Base-by-base conservation (phyloP, 192 early-diverging fungal species). In the Backusella westeae region DNA sequence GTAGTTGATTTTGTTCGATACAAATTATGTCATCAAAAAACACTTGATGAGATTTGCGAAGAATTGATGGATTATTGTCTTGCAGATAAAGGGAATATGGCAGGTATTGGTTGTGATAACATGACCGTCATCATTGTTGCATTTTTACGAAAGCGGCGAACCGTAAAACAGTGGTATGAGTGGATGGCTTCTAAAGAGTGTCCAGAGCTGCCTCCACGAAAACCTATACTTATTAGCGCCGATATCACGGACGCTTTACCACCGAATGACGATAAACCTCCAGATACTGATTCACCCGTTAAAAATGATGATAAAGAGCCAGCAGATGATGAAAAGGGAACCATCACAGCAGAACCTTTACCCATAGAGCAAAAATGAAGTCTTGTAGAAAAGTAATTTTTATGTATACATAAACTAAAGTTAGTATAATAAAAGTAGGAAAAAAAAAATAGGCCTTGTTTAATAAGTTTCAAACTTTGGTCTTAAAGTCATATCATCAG, bases 91-190 rank as follows among this genome's bases (percentile, higher is more conserved):
- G 89, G 86, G 71, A 96, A 96, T 39, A 85, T 95, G 74, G 93
- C 91, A 59, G 94, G 95, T 21, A 90, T 99, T 71, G 98, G 98
- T 32, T 99, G 97, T 85, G 98, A 99, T 85, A 99, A 99, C 85
- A 99, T 99, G 98, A 98, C 98, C 0, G 94, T 99, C 23, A 83
- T 98, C 21, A 94, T 99, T 66, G 91, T 96, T 9, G 98, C 87
- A 2, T 86, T 97, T 53, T 87, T 98, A 76, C 88, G 93, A 65
- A 93, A 49, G 46, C 15, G 93, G 38, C 89, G 86, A 77, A 88
- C 87, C 52, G 84, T 85, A 74, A 88, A 92, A 17, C 88, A 94
- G 78, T 98, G 97, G 97, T 84, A 88, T 42, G 78, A 82, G 19
- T 77, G 80, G 77, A 80, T 90, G 39, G 71, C 71, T 15, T 19